A percentile compares a stretch with the other conserved stretches of the same genome.
Conservation (phyloP, 805 yeast genomes). For the Maudiozyma serrabonitensis region DNA sequence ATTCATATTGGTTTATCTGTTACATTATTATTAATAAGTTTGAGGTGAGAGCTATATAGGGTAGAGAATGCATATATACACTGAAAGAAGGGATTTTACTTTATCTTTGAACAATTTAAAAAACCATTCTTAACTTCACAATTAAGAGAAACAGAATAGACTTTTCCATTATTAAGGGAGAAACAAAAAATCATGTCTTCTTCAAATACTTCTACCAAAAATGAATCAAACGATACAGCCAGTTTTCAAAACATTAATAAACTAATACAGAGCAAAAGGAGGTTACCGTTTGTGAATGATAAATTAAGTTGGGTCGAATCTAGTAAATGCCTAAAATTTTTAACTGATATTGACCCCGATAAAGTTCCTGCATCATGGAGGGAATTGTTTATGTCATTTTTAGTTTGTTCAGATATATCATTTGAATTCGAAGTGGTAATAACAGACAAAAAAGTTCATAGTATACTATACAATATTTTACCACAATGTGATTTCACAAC, state of each 20-base stretch:
- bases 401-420: constrained; percentile 8
- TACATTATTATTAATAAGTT: too few species aligned
- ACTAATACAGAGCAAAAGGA: constrained; percentile 1
- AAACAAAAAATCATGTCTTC: not conserved
- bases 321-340: not conserved
- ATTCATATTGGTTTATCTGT: too few species aligned
- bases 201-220: not conserved
- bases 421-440: constrained; percentile 6
- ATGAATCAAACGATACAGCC: not conserved
- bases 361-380: not conserved
- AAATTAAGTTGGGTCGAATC: constrained; percentile 2
- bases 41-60: too few species aligned
- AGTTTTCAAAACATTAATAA: not conserved
- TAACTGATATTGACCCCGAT: not conserved
- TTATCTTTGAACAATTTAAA: too few species aligned
- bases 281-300: constrained; percentile 2
- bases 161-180: too few species aligned
- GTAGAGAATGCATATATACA: too few species aligned
- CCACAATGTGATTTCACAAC: constrained; percentile 7
- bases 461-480: constrained; percentile 5
- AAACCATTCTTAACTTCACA: too few species aligned
- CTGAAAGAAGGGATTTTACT: too few species aligned
- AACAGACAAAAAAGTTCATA: constrained; percentile 5
- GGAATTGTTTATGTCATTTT: constrained; percentile 6
- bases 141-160: too few species aligned